These are phyloP conservation scores for Fraxinus greggii DNA, from an alignment of 305 asterid species.

Conservation along the genomic window DNA sequence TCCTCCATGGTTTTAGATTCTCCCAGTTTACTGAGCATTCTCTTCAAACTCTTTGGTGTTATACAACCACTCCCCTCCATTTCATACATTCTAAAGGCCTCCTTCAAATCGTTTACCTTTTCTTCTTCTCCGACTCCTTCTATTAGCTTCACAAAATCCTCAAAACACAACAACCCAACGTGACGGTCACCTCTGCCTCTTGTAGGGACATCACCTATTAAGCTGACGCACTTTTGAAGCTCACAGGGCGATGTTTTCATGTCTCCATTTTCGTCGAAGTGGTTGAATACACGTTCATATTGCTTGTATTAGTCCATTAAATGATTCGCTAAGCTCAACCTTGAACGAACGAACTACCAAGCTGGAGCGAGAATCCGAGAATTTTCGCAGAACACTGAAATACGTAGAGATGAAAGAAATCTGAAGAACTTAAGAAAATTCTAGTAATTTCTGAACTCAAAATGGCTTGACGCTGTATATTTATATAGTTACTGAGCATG, in stretches of 20 bases:
- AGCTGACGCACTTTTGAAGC: slow-evolving; percentile 29
- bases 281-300: slow-evolving; percentile 32
- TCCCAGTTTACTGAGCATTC: slow-evolving; percentile 43
- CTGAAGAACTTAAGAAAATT: not conserved
- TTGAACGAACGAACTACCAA: too few species aligned
- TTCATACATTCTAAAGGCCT: slow-evolving; percentile 47
- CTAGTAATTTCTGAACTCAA: not conserved
- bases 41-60: slow-evolving; percentile 40
- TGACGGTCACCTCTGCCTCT: slow-evolving; percentile 27
- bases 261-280: slow-evolving; percentile 31
- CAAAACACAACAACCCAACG: slow-evolving; percentile 33
- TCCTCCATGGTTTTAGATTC: slow-evolving; percentile 33
- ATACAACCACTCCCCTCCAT: slow-evolving; percentile 37
- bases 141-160: slow-evolving; percentile 39
- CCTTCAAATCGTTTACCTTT: slow-evolving; percentile 27
- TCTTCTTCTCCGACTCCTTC: slow-evolving; percentile 43
- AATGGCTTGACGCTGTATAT: not conserved
- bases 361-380: too few species aligned
- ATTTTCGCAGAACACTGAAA: not conserved
- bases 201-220: slow-evolving; percentile 31
- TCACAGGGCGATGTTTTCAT: slow-evolving; percentile 31
- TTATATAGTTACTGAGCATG: not conserved
- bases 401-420: not conserved
- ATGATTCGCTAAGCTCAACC: too few species aligned
- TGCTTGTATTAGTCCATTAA: slow-evolving; percentile 24